Percentiles rank a stretch among this genome's conserved stretches.
Evolutionary conservation across 371 early-diverging fungal species (phyloP).

Genomic region (Mucor saturninus): DNA sequence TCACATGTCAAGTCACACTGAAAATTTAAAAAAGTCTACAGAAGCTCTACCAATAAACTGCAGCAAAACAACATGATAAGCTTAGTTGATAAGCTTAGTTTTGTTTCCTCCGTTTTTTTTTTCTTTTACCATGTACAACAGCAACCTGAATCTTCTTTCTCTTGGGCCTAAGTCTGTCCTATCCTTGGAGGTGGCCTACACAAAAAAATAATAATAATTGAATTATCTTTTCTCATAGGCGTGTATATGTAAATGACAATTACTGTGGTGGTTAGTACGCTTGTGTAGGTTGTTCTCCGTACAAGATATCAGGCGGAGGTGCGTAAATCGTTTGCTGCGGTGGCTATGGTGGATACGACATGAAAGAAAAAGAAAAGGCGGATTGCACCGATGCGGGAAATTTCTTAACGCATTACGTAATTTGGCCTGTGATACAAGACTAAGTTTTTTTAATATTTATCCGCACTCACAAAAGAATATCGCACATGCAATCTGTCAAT

Average conservation of each 20-base stretch:
- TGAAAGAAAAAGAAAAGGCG: not conserved
- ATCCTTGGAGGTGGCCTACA: constrained; percentile 15
- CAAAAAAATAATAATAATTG: not conserved
- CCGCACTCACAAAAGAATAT: no score
- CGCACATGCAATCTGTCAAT: no score
- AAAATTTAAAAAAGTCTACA: not conserved
- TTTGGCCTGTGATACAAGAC: no score
- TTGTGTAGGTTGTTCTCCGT: constrained; percentile 16
- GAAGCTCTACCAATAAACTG: constrained; percentile 15
- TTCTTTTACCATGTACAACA: constrained; percentile 21
- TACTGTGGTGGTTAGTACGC: not conserved
- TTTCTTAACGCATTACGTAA: no score
- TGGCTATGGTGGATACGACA: constrained; percentile 21
- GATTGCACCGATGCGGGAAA: not conserved
- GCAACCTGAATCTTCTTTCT: constrained; percentile 1
- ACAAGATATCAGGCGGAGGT: constrained; percentile 12
- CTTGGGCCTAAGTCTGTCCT: constrained; percentile 7
- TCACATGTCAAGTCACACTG: constrained; percentile 9
- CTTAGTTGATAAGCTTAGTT: not conserved
- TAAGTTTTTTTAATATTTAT: no score
- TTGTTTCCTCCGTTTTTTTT: not conserved
- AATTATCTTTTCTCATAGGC: not conserved
- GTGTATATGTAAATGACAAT: not conserved
- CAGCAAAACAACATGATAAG: constrained; percentile 15
- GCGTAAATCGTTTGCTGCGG: constrained; percentile 15